phyloP scores from a whole-genome alignment of 1,139 yeast genomes.

The Lodderomyces beijingensis region DNA sequence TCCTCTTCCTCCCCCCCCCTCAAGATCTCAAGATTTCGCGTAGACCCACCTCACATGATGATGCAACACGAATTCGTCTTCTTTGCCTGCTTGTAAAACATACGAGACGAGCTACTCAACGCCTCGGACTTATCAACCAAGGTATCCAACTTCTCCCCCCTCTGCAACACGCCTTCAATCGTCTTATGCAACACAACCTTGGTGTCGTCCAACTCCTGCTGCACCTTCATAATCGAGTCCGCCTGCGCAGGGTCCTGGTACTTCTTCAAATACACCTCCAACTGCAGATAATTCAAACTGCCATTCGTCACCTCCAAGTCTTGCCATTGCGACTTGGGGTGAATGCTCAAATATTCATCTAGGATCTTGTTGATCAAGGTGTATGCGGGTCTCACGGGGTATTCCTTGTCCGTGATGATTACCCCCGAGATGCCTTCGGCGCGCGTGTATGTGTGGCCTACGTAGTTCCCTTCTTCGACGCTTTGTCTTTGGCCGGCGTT shows the following conservation, averaged over 20 bases:
- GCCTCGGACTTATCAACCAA: slow-evolving; percentile 95
- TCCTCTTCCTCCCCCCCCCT: not conserved
- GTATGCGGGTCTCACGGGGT: slow-evolving; percentile 97
- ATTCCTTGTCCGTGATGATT: slow-evolving; percentile 87
- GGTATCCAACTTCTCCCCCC: slow-evolving; percentile 94
- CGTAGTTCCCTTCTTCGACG: slow-evolving; percentile 86
- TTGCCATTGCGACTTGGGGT: slow-evolving; percentile 73
- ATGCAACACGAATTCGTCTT: slow-evolving; percentile 96
- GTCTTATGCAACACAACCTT: slow-evolving; percentile 95
- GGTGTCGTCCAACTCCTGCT: slow-evolving; percentile 96
- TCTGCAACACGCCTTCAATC: slow-evolving; percentile 86
- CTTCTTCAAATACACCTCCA: slow-evolving; percentile 68
- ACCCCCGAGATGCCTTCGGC: slow-evolving; percentile 94
- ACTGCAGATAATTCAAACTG: slow-evolving; percentile 51
- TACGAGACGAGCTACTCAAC: slow-evolving; percentile 78
- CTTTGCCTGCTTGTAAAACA: slow-evolving; percentile 96
- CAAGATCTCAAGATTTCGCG: no score
- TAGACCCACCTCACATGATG: slow-evolving; percentile 45
- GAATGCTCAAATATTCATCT: slow-evolving; percentile 84
- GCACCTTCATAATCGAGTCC: slow-evolving; percentile 94
- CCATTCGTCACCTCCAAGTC: slow-evolving; percentile 47
- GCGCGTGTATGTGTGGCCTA: slow-evolving; percentile 89
- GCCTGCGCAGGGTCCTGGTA: slow-evolving; percentile 98
- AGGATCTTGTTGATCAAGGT: slow-evolving; percentile 83
- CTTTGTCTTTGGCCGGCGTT: slow-evolving; percentile 87